Base-by-base conservation (phyloP, 2,329 filamentous ascomycete species). In the Colletotrichum cereale region DNA sequence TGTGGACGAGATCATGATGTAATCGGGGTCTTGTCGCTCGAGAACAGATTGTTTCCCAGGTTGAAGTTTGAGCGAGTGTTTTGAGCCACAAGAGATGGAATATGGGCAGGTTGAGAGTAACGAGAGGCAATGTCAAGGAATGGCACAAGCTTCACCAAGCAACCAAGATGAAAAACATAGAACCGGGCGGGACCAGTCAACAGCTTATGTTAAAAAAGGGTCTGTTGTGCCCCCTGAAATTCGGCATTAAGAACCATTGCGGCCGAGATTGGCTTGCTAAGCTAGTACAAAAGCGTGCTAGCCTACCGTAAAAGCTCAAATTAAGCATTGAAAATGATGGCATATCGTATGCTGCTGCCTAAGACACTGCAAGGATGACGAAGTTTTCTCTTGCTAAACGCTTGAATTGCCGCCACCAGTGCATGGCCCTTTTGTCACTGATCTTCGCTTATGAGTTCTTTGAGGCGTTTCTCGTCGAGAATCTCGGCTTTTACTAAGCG, bases 381-480 rank as follows among this genome's bases (percentile, higher is more conserved):
- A 10, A 18, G 38, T 10, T 44, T 26, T 42, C 8, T 21, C 8
- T 16, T 11, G 21, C 42, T 2, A 16, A 36, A 48, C 16, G 57
- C 29, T 48, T 61, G 34, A 6, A 18, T 31, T 31, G 38, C 5
- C 38, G 26, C 36, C n/a, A 21, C 11, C 18, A 21, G 24, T 21
- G 6, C 16, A 5, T 31, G 6, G 16, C n/a, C 11, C 1, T 36
- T 24, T 11, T 36, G 26, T 0, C 2, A 5, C 16, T 16, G 16
- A 7, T 58, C 21, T 38, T 44, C 16, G 5, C 26, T 31, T 31
- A 81, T 72, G 38, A 81, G 77, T 6, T 64, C 61, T 3, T 55
- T 29, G 5, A 81, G 65, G 40, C 66, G 74, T 36, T 71, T 65
- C 65, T 75, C 73, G 58, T 81, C 75, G 18, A 81, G 70, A 57